Base-by-base conservation (phyloP, 2,329 filamentous ascomycete species). In the Monosporascus sp. region DNA sequence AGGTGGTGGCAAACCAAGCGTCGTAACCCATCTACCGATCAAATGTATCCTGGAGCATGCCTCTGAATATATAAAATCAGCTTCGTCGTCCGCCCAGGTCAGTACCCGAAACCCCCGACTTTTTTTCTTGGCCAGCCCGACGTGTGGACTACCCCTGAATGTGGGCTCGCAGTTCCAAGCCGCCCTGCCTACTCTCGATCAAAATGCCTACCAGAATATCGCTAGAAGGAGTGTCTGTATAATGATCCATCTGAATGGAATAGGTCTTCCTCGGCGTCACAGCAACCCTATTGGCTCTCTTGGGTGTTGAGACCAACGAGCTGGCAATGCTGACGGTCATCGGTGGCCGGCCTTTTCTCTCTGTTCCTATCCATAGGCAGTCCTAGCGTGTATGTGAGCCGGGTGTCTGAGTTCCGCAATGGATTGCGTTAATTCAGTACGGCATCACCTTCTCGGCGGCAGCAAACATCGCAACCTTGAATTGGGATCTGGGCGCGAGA, bases 21-120 rank as follows among this genome's bases (percentile, higher is more conserved):
- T 57, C 19, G 1, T 63, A 24, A 55, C 56, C 52, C 52, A 67
- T 53, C 57, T 60, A 0, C 55, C 63, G 8, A 50, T 63, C 6
- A 31, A 53, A 27, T 59, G 58, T 51, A 49, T 62, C 22, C 55
- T 62, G 26, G 52, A 58, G n/a, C 43, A 56, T n/a, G 49, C 48
- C 4, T 54, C 59, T 48, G 60, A 65, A 37, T 64, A 62, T 48
- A 57, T 61, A 51, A 63, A 64, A 37, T 51, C 57, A 5, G 59
- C 52, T 3, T 55, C 58, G 43, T 55, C 63, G 2, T 55, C 57
- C 5, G 59, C 62, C 17, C 58, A 63, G 37, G 31, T 35, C 31
- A 35, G 31, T 35, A 35, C 9, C 11, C 31, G 31, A 35, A 35
- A 14, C 31, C 31, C 31, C 31, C 5, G 31, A 14, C 14, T 35